Percentiles rank a stretch among this genome's conserved stretches.
These are phyloP conservation scores for Exserohilum rostratum DNA, from an alignment of 2,329 filamentous ascomycete genomes.

Conservation along the genomic window DNA sequence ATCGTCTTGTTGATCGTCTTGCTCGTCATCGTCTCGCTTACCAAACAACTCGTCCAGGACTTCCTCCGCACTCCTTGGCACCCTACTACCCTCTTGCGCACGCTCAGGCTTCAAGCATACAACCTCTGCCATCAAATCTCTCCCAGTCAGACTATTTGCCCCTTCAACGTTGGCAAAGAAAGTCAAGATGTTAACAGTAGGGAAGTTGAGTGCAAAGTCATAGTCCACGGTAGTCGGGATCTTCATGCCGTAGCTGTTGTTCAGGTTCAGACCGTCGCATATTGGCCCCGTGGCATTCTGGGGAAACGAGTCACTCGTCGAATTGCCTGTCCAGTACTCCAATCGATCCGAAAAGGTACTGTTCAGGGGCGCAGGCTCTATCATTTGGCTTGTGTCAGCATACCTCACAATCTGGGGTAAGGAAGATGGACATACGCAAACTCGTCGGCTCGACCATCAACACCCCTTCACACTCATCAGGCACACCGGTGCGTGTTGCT, in stretches of 20 bases:
- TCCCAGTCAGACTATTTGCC: background rate
- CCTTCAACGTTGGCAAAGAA: background rate
- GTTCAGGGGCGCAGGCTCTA: background rate
- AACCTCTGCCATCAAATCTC: background rate
- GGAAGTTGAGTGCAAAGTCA: background rate
- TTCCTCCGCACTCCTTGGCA: background rate
- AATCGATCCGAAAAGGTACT: no score
- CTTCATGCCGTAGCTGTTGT: background rate
- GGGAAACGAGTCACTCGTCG: no score
- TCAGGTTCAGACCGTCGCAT: background rate
- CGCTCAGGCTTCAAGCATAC: background rate
- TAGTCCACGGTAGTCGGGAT: background rate
- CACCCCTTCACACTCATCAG: no score
- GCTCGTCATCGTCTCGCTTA: background rate
- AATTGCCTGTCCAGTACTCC: no score
- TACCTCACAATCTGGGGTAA: no score
- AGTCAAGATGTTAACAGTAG: background rate
- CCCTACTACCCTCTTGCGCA: background rate
- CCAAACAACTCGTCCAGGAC: conserved; percentile 3
- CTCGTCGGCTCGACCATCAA: no score
- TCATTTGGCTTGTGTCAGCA: background rate
- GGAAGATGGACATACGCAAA: no score
- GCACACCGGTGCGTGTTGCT: no score
- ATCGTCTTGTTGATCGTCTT: no score
- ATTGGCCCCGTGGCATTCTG: background rate